Conservation (phyloP, 495 filamentous ascomycete genomes). For the Bryoglossum gracile region DNA sequence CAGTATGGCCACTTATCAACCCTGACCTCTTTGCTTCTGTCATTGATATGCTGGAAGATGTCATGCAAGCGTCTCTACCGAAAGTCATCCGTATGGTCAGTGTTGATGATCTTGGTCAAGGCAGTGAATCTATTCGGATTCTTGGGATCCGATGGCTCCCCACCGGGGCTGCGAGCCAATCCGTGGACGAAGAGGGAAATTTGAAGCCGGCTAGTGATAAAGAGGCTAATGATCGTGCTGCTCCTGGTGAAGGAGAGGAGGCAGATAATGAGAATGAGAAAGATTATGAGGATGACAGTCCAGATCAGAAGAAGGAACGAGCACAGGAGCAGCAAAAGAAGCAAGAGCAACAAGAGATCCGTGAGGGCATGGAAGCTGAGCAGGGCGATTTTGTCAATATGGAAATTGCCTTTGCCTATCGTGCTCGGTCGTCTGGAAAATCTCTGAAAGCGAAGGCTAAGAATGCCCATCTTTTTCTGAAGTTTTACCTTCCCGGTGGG, state of each 20-base stretch:
- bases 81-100: constrained; percentile 59
- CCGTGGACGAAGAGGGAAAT: constrained; percentile 48
- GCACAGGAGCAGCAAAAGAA: constrained; percentile 25
- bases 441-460: constrained; percentile 53
- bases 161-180: constrained; percentile 51
- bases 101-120: constrained; percentile 63
- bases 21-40: constrained; percentile 59
- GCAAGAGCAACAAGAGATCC: constrained; percentile 40
- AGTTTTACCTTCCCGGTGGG: constrained; percentile 56
- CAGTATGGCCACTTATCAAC: constrained; percentile 64
- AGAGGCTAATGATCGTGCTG: constrained; percentile 42
- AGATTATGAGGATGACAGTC: constrained; percentile 29
- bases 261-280: constrained; percentile 24
- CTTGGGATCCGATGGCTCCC: constrained; percentile 61
- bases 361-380: constrained; percentile 64
- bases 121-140: constrained; percentile 56
- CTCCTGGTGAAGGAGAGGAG: constrained; percentile 33
- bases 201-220: constrained; percentile 30
- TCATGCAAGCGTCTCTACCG: constrained; percentile 63
- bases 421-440: constrained; percentile 47
- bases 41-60: constrained; percentile 59
- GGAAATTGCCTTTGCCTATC: constrained; percentile 64
- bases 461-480: constrained; percentile 61
- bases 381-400: constrained; percentile 67
- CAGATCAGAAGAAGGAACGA: constrained; percentile 24